Base-by-base conservation (phyloP, 306 rosid genomes). In the Castanea crenata region DNA sequence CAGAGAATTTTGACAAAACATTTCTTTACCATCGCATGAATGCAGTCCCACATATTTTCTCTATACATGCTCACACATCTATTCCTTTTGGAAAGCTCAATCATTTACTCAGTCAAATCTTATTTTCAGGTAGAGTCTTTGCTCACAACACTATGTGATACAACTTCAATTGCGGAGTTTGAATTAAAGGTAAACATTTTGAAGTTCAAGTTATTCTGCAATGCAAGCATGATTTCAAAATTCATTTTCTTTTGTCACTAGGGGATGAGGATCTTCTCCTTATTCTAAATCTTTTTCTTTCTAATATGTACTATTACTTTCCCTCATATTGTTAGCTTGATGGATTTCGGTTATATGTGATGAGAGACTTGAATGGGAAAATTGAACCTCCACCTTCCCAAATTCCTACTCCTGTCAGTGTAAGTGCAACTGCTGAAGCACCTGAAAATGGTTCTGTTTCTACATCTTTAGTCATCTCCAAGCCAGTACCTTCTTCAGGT, bases 101-200 rank as follows among this genome's bases (percentile, higher is more conserved):
- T 71, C 68, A 41, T 57, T 51, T 67, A 20, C 54, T 55, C 49
- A 54, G 35, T 79, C 80, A 25, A 72, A 70, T 88, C 67, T 79
- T 74, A 18, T 81, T 75, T 87, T 80, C 87, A 94, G 97, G 91
- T 94, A 76, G 84, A 90, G 82, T 87, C 82, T 90, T 79, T 94
- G 69, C 86, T 94, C 78, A 83, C 87, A 34, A 82, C 82, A 78
- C 19, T 94, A 77, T 94, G 99, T 49, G 94, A 92, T 63, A 76
- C 98, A 56, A 81, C 86, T 71, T 90, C 97, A 77, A 68, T 94
- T 71, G 88, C 74, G 38, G 97, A 92, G 84, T 58, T 94, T 35
- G 88, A 94, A 59, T 38, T 94, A 79, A 94, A 87, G 80, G 98
- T 94, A 91, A 74, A 94, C 70, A 56, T 72, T 38, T 79, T 71